Base-by-base conservation (phyloP, 2,329 filamentous ascomycete species). In the Neopestalotiopsis sp. region DNA sequence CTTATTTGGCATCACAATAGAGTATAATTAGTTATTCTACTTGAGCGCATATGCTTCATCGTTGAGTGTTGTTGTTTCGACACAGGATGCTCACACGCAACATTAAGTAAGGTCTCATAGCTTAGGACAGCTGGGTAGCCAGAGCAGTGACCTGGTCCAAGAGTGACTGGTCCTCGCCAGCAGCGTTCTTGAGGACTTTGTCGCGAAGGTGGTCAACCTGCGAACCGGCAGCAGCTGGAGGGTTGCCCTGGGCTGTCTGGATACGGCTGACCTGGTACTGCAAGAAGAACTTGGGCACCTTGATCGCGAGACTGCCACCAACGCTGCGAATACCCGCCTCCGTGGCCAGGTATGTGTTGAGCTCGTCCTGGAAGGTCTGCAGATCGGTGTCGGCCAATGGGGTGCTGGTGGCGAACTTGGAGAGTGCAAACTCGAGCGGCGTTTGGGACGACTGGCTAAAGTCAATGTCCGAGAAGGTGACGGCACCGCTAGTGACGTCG, bases 221-320 rank as follows among this genome's bases (percentile, higher is more conserved):
- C 74, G 81, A 77, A 9, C 84, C 86, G 0, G 88, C 77, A n/a
- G 80, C 84, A 0, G 81, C 79, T 1, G 87, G 87, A 57, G 83
- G 77, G 65, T 84, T 85, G 0, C 88, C 88, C 79, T 89, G 86
- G 0, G 88, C 88, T 0, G 87, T 88, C 78, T 87, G 82, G 72
- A 90, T 89, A 28, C 88, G 81, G 56, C 85, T 84, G 42, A 90
- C 83, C 78, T 90, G 88, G 76, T 89, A 86, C 69, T 84, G 79
- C 57, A 90, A 76, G 76, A 90, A 90, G 84, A 90, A 90, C 78
- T 90, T 90, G 70, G 88, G 88, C 4, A 87, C 85, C 78, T 90
- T 90, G 78, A 90, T 86, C 1, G 82, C 84, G 20, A 90, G 78
- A 67, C 74, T 82, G 2, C 88, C 88, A 10, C 82, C 84, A 6